Percentiles rank a stretch among this genome's conserved stretches.
Conservation (phyloP, 1,284 basidiomycete genomes). For the Trametes polyzona region DNA sequence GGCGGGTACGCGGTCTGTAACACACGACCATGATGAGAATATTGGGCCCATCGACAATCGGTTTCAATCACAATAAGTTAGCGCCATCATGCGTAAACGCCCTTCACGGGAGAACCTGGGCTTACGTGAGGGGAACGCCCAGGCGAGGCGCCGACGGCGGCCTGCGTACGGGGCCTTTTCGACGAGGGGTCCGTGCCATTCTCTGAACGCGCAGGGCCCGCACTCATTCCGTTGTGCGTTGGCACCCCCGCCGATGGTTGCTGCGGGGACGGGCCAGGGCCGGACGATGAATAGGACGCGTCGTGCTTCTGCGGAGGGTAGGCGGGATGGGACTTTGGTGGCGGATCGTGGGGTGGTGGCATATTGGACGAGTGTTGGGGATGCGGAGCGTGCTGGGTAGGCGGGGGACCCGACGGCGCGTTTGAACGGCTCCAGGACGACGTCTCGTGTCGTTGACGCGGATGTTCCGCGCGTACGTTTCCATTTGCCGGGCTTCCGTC, state of each 20-base stretch:
- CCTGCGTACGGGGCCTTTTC: slow-evolving; percentile 35
- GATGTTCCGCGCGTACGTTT: slow-evolving; percentile 23
- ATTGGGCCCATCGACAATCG: slow-evolving; percentile 24
- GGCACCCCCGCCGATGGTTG: slow-evolving; percentile 13
- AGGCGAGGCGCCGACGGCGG: slow-evolving; percentile 38
- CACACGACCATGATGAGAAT: slow-evolving; percentile 20
- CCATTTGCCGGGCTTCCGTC: slow-evolving; percentile 31
- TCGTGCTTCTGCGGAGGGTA: slow-evolving; percentile 25
- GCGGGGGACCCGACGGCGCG: slow-evolving; percentile 16
- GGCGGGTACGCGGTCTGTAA: slow-evolving; percentile 34
- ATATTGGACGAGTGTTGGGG: slow-evolving; percentile 23
- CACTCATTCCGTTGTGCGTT: slow-evolving; percentile 20
- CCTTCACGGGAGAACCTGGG: slow-evolving; percentile 30
- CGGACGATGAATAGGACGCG: slow-evolving; percentile 21
- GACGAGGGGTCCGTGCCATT: slow-evolving; percentile 29
- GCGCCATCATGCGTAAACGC: slow-evolving; percentile 29
- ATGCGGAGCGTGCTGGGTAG: slow-evolving; percentile 1
- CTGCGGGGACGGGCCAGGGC: slow-evolving; percentile 15
- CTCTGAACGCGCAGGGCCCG: slow-evolving; percentile 23
- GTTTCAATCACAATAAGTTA: slow-evolving; percentile 27
- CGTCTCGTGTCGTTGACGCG: slow-evolving; percentile 30
- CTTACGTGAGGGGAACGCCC: slow-evolving; percentile 44
- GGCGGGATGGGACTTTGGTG: slow-evolving; percentile 26
- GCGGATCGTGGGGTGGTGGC: slow-evolving; percentile 27
- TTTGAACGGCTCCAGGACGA: slow-evolving; percentile 28